These are phyloP conservation scores for Starmerella bacillaris DNA, from an alignment of 805 yeast genomes.

Conservation along the genomic window DNA sequence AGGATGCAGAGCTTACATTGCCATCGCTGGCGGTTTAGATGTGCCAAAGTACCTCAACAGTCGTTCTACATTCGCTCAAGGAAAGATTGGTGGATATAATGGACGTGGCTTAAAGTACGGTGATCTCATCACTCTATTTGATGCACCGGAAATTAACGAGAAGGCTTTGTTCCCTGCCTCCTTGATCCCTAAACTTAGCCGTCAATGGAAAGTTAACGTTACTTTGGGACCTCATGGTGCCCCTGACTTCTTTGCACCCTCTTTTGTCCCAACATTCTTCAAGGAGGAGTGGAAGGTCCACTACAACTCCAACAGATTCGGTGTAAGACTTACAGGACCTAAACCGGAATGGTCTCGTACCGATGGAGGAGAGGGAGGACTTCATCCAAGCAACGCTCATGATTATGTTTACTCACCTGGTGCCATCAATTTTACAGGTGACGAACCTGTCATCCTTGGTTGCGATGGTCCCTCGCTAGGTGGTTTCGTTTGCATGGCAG, in stretches of 20 bases:
- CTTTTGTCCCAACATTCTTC: slow-evolving; percentile 61
- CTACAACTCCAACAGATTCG: slow-evolving; percentile 92
- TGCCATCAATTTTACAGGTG: slow-evolving; percentile 95
- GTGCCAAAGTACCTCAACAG: slow-evolving; percentile 88
- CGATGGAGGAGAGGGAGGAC: slow-evolving; percentile 95
- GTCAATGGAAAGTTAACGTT: slow-evolving; percentile 73
- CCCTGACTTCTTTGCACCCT: slow-evolving; percentile 77
- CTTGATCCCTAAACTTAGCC: slow-evolving; percentile 36
- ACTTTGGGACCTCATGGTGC: slow-evolving; percentile 97
- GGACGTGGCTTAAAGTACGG: slow-evolving; percentile 86
- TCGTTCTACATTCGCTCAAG: slow-evolving; percentile 90
- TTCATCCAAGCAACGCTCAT: slow-evolving; percentile 97
- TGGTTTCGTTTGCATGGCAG: slow-evolving; percentile 94
- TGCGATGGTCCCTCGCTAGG: slow-evolving; percentile 97
- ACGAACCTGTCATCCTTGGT: slow-evolving; percentile 90
- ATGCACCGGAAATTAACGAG: slow-evolving; percentile 27
- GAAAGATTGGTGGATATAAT: slow-evolving; percentile 78
- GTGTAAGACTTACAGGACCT: slow-evolving; percentile 86
- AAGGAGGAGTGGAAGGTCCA: slow-evolving; percentile 77
- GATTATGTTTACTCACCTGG: slow-evolving; percentile 94
- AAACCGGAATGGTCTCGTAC: slow-evolving; percentile 92
- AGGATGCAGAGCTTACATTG: slow-evolving; percentile 82
- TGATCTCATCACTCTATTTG: slow-evolving; percentile 40
- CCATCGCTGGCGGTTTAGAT: slow-evolving; percentile 84
- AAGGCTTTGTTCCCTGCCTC: slow-evolving; percentile 34